Conservation (phyloP, 495 filamentous ascomycete species). For the Penicillium paradoxum region DNA sequence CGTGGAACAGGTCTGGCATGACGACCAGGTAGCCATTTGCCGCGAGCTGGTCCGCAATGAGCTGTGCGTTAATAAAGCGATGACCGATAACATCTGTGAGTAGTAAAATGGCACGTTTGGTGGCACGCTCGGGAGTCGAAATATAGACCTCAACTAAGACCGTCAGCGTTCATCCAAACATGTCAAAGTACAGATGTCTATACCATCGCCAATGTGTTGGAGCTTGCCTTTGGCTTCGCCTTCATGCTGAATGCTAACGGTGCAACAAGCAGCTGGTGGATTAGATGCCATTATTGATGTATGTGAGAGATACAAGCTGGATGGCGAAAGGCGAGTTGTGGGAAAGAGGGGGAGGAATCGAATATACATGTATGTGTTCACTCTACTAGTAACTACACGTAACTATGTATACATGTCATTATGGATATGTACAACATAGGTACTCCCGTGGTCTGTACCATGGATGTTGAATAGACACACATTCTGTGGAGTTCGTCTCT, state of each 20-base stretch:
- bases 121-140: conserved; percentile 19
- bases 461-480: too few relatives aligned
- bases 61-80: conserved; percentile 30
- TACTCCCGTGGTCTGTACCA: too few relatives aligned
- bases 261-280: conserved; percentile 43
- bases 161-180: too few relatives aligned
- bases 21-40: conserved; percentile 71
- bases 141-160: conserved; percentile 27
- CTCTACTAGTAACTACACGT: too few relatives aligned
- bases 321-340: too few relatives aligned
- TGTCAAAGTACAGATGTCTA: background rate
- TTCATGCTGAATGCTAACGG: conserved; percentile 34
- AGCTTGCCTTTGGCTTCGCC: conserved; percentile 25
- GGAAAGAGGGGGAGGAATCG: too few relatives aligned
- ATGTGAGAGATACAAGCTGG: too few relatives aligned
- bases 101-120: conserved; percentile 25
- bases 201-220: conserved; percentile 25
- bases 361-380: too few relatives aligned
- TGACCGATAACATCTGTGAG: conserved; percentile 35
- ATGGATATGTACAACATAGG: too few relatives aligned
- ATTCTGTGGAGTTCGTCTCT: too few relatives aligned
- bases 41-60: conserved; percentile 67
- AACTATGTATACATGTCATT: too few relatives aligned
- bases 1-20: conserved; percentile 52
- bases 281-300: conserved; percentile 42